Base-by-base conservation (phyloP, 2,329 filamentous ascomycete species). In the Nothophaeocryptopus gaeumannii region DNA sequence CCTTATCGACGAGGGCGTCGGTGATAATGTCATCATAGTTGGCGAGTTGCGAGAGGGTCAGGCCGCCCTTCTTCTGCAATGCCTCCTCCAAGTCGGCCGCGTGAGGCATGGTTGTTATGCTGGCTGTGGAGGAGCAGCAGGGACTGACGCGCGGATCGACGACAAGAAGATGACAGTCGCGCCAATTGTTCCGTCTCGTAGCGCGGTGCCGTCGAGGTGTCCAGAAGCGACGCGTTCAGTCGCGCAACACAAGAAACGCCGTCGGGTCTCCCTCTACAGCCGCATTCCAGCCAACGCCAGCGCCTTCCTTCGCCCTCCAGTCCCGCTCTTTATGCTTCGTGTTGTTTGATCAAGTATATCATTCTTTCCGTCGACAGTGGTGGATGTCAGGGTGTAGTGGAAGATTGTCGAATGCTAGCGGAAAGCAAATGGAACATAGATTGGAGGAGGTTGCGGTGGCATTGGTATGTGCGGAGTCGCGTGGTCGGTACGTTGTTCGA, bases 1-100 rank as follows among this genome's bases (percentile, higher is more conserved):
- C 92, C 74, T 92, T 89, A 72, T 99, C 93, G 54, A 99, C 85
- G 45, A 99, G 83, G 60, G 89, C 88, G 79, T 99, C 93, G 7
- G 93, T 99, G 55, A 95, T 78, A 58, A 97, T 85, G 71, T 99
- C 93, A 73, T 99, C 93, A 75, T 97, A 97, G 42, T 86, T 86
- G 30, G 90, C 86, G 63, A 99, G 76, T 76, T 95, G 91, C 53
- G 85, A 84, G 61, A 97, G 78, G 7, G 90, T 96, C 62, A 99
- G 78, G 55, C 83, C 82, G 66, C 86, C 83, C 74, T 80, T 86
- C 71, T 86, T 81, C 54, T 74, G 58, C 58, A 72, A 62, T 65
- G 71, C 70, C 68, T 68, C 66, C 60, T 71, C 70, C 46, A 74
- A 64, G 51, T 75, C 59, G 45, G 61, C 65, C 15, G 64, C 59